These are phyloP conservation scores for Naganishia kalamii DNA, from an alignment of 768 basidiomycete genomes.

Conservation along the genomic window DNA sequence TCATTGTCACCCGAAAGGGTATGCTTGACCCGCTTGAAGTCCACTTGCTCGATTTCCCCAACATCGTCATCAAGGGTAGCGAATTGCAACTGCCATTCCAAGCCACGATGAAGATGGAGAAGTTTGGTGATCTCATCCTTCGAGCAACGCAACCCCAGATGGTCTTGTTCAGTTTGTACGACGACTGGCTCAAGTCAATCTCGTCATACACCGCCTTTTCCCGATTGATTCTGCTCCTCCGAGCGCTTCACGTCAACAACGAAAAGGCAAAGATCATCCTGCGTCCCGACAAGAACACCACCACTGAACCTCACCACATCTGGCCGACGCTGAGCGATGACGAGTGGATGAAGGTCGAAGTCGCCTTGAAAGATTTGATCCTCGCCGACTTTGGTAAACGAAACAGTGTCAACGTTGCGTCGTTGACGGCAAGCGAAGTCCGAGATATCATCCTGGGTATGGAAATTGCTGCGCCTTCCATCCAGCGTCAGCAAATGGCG, in stretches of 20 bases:
- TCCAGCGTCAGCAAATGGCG: slow-evolving; percentile 97
- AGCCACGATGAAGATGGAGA: slow-evolving; percentile 99
- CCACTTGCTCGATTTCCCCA: slow-evolving; percentile 98
- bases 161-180: slow-evolving; percentile 97
- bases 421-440: slow-evolving; percentile 90
- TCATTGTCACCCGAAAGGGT: slow-evolving; percentile 98
- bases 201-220: slow-evolving; percentile 99
- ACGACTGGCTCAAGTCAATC: slow-evolving; percentile 98
- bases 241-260: slow-evolving; percentile 96
- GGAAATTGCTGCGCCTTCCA: slow-evolving; percentile 61
- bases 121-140: slow-evolving; percentile 95
- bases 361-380: slow-evolving; percentile 96
- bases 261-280: slow-evolving; percentile 99
- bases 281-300: slow-evolving; percentile 92
- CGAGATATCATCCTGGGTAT: slow-evolving; percentile 98
- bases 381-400: slow-evolving; percentile 93
- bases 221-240: slow-evolving; percentile 88
- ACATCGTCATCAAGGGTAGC: slow-evolving; percentile 99
- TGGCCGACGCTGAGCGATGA: slow-evolving; percentile 77
- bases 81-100: slow-evolving; percentile 98
- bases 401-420: slow-evolving; percentile 97
- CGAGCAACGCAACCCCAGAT: slow-evolving; percentile 98
- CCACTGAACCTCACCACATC: slow-evolving; percentile 95
- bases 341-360: slow-evolving; percentile 98
- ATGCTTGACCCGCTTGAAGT: slow-evolving; percentile 94